Conservation (phyloP, 2,329 filamentous ascomycete species). For the Paecilomyces sp. region DNA sequence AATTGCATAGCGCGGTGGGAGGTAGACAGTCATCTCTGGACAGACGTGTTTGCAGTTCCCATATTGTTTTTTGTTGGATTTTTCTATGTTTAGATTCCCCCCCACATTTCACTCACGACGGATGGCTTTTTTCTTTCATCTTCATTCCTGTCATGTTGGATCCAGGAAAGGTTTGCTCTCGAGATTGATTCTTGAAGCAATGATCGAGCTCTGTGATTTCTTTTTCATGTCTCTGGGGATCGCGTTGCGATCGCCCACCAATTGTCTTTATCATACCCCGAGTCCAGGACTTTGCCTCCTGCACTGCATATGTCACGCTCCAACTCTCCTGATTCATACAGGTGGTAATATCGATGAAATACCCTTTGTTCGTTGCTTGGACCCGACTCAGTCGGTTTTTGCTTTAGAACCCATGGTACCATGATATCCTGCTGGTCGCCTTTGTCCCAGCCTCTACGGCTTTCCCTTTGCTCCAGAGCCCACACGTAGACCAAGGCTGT, state of each 20-base stretch:
- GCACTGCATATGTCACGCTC: constrained; percentile 69
- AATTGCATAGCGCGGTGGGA: constrained; percentile 5
- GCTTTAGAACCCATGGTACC: constrained; percentile 82
- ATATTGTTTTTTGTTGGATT: constrained; percentile 4
- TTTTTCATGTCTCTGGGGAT: constrained; percentile 8
- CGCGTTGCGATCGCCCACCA: constrained; percentile 77
- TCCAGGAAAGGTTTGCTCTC: constrained; percentile 7
- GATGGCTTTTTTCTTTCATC: not conserved
- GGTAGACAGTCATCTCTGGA: constrained; percentile 3
- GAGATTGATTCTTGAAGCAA: constrained; percentile 24
- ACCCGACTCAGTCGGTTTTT: constrained; percentile 14
- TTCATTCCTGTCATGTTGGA: constrained; percentile 6
- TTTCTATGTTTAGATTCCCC: constrained; percentile 1
- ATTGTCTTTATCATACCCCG: constrained; percentile 94
- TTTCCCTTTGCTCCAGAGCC: constrained; percentile 86
- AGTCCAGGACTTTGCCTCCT: constrained; percentile 67
- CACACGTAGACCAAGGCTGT: constrained; percentile 82
- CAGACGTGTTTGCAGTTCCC: constrained; percentile 1
- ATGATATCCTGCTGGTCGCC: constrained; percentile 81
- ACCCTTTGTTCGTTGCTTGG: constrained; percentile 38
- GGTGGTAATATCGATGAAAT: constrained; percentile 88
- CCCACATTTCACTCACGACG: not conserved
- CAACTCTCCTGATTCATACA: constrained; percentile 81
- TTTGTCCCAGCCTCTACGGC: constrained; percentile 82
- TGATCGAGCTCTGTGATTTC: constrained; percentile 9